Percentiles rank a stretch among this genome's conserved stretches.
phyloP scores from a whole-genome alignment of 2,329 filamentous ascomycete species.

The Coniochaeta sp. region DNA sequence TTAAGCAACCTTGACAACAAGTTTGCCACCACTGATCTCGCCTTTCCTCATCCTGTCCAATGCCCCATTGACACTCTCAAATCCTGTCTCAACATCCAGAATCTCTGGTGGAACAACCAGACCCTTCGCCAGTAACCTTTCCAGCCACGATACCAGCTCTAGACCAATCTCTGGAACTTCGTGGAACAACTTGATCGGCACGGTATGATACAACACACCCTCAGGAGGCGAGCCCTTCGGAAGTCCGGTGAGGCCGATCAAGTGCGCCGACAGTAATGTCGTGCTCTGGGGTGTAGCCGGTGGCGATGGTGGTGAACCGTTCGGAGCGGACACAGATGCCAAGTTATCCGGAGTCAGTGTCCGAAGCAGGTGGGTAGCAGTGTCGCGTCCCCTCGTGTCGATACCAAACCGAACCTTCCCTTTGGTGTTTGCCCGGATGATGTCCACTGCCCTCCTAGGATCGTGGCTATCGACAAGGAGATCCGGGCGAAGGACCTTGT shows the following conservation, averaged over 20 bases:
- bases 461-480: conserved; percentile 64
- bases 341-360: conserved; percentile 33
- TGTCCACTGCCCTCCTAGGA: conserved; percentile 54
- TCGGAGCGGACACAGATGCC: conserved; percentile 11
- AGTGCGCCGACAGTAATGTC: conserved; percentile 36
- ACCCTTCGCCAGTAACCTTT: conserved; percentile 50
- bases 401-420: conserved; percentile 58
- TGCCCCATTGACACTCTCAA: conserved; percentile 60
- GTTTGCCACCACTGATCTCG: conserved; percentile 59
- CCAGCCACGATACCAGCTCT: conserved; percentile 58
- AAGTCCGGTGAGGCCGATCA: conserved; percentile 61
- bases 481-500: conserved; percentile 41
- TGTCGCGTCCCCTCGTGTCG: conserved; percentile 61
- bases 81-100: conserved; percentile 55
- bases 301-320: conserved; percentile 21
- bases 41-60: conserved; percentile 60
- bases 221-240: conserved; percentile 46
- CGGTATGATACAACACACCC: conserved; percentile 50
- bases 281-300: conserved; percentile 29
- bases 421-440: conserved; percentile 53
- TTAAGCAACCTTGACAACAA: conserved; percentile 46
- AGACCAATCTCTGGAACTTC: conserved; percentile 58
- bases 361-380: conserved; percentile 50
- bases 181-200: conserved; percentile 73
- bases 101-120: conserved; percentile 55